A percentile compares a stretch with the other conserved stretches of the same genome.
These are phyloP conservation scores for Capsicum rhomboideum DNA, from an alignment of 257 asterid species.

Conservation along the genomic window DNA sequence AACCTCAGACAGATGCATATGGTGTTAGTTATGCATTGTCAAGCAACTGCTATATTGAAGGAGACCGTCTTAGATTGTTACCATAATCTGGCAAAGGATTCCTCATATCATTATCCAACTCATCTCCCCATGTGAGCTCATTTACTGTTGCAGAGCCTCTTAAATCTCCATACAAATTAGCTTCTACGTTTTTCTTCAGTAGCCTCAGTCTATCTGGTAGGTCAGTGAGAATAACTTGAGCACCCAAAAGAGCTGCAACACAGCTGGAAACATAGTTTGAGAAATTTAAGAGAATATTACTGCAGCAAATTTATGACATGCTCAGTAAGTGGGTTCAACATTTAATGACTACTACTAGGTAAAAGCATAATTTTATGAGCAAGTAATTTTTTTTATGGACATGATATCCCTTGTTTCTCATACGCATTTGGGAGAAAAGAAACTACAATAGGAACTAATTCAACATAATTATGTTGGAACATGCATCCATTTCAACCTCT, in stretches of 20 bases:
- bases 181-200: slow-evolving; percentile 64
- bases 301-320: neutral
- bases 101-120: slow-evolving; percentile 36
- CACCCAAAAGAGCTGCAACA: slow-evolving; percentile 82
- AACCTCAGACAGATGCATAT: neutral
- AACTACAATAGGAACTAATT: neutral
- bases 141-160: slow-evolving; percentile 70
- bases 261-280: slow-evolving; percentile 48
- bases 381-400: neutral
- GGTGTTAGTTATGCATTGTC: neutral
- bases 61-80: slow-evolving; percentile 11
- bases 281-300: neutral
- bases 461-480: neutral
- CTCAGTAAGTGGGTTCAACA: neutral
- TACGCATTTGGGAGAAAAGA: neutral
- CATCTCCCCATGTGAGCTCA: slow-evolving; percentile 84
- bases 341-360: neutral
- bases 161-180: slow-evolving; percentile 68
- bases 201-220: slow-evolving; percentile 81
- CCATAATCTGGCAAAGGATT: slow-evolving; percentile 78
- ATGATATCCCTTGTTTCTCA: neutral
- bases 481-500: neutral
- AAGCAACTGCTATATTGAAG: neutral
- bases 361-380: neutral
- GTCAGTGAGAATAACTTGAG: slow-evolving; percentile 75